Evolutionary conservation across 352 stramenopile species (phyloP), one percentile per base, ranked within the genome.

Genomic region (Phytophthora palmivora): DNA sequence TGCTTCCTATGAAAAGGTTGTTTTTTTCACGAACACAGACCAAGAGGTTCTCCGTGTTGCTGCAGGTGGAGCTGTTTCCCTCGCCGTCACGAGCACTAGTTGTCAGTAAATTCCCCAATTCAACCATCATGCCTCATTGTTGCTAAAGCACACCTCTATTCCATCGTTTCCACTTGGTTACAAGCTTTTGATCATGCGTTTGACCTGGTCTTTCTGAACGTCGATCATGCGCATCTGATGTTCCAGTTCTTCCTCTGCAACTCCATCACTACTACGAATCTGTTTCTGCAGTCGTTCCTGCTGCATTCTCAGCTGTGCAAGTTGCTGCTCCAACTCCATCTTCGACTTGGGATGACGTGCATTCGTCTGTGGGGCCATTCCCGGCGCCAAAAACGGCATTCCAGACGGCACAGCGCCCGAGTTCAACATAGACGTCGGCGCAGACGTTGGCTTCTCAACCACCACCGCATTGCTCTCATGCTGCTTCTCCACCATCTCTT

Each of bases 51-150:
- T 68, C 12, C 65, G 43, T 3, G 61, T 78, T n/a, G 47, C 47
- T 18, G 84, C 80, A 2, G 86, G 76, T 33, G 84, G 86, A 3
- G 86, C 86, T 11, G 82, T 89, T 30, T 95, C 86, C 7, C 69
- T 93, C 33, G 86, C 75, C 10, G 51, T 85, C 4, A 72, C 67
- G 4, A 55, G 26, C 21, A 7, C 30, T 50, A 48, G 19, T 42
- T 33, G 21, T 11, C 14, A 32, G 16, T 68, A 67, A 16, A 30
- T 16, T 28, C 24, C 24, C 15, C 36, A n/a, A n/a, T n/a, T 28
- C 22, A 50, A 26, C 2, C 8, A 43, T 4, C n/a, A 18, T 26
- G 14, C 19, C 33, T 48, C 12, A n/a, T 22, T 61, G 33, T 60
- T 38, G 44, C 33, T 47, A 26, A 59, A 41, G 46, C 52, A 50